These are phyloP conservation scores for Floccularia luteovirens DNA, from an alignment of 768 basidiomycete species.

Conservation along the genomic window DNA sequence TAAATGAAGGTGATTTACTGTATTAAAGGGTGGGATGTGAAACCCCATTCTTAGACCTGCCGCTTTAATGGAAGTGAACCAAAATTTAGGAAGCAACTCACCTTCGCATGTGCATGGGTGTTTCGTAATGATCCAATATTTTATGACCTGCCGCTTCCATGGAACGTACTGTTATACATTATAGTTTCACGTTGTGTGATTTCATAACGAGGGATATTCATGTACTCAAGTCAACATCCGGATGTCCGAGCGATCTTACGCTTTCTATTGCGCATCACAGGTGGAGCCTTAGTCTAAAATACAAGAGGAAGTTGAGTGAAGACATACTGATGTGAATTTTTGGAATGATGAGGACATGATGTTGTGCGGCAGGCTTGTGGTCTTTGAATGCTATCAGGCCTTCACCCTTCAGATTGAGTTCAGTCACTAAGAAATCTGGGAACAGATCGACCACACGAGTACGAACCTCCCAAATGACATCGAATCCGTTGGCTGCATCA, in stretches of 20 bases:
- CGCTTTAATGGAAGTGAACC: conserved; percentile 4
- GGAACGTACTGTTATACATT: conserved; percentile 16
- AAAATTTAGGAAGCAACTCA: conserved; percentile 13
- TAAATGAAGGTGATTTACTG: conserved; percentile 66
- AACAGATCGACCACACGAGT: not conserved
- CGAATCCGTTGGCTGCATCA: conserved; percentile 31
- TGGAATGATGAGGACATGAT: conserved; percentile 46
- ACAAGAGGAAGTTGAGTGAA: not conserved
- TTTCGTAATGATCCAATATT: conserved; percentile 39
- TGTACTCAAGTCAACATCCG: conserved; percentile 43
- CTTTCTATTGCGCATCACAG: conserved; percentile 32
- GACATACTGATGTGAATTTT: conserved; percentile 43
- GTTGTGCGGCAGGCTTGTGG: conserved; percentile 34
- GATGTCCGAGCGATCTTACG: conserved; percentile 35
- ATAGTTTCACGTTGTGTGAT: not conserved
- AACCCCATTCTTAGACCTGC: conserved; percentile 53
- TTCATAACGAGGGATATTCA: not conserved
- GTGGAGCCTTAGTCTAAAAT: not conserved
- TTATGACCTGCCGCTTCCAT: conserved; percentile 37
- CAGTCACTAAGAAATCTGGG: not conserved
- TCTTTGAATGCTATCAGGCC: conserved; percentile 46
- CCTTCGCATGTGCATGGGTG: conserved; percentile 38
- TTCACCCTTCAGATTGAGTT: conserved; percentile 27
- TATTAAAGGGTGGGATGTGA: conserved; percentile 75
- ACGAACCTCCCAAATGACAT: conserved; percentile 42